Base-by-base conservation (phyloP, 495 filamentous ascomycete genomes). In the Neurospora sp. region DNA sequence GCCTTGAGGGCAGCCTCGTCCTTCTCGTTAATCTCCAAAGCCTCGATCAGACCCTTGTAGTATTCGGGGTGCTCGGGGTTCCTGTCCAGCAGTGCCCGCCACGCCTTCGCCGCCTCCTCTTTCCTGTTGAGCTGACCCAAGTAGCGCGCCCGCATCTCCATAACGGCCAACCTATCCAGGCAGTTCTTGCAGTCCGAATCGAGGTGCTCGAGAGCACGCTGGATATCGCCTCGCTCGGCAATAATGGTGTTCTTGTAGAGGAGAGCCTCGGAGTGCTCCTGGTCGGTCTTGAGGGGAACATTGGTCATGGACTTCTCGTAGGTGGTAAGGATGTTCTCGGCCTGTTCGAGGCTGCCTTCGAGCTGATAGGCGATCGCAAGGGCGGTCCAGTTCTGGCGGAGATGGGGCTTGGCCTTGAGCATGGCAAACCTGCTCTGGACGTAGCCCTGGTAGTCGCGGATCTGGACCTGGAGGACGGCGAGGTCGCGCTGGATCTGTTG, bases 191-290 rank as follows among this genome's bases (percentile, higher is more conserved):
- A 87, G 68, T 92, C 87, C 8, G 86, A 86, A 74, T 97, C 91
- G 12, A 99, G 84, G 79, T 99, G 93, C 69, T 97, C 91, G 80
- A 99, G 80, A 20, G 96, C 96, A 76, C 90, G 86, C 76, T 93
- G 87, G 20, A 87, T 84, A 61, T 98, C 89, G 12, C 94, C 93
- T 38, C 85, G 84, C 80, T 98, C 96, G 39, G 93, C 94, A 79
- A 99, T 97, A 73, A 99, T 91, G 22, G 87, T 87, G 80, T 98
- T 99, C 83, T 97, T 98, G 83, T 99, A 99, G 80, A 99, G 85
- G 16, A 92, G 85, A 27, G 96, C 95, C 82, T 99, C 96, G n/a
- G 93, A 94, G 80, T 99, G 93, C 79, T 99, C 96, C 74, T 85
- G 81, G 81, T 99, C 96, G 20, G 87, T 85, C 75, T 91, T 90